Base-by-base conservation (phyloP, 1,139 yeast genomes). In the Geotrichum macrosporum region DNA sequence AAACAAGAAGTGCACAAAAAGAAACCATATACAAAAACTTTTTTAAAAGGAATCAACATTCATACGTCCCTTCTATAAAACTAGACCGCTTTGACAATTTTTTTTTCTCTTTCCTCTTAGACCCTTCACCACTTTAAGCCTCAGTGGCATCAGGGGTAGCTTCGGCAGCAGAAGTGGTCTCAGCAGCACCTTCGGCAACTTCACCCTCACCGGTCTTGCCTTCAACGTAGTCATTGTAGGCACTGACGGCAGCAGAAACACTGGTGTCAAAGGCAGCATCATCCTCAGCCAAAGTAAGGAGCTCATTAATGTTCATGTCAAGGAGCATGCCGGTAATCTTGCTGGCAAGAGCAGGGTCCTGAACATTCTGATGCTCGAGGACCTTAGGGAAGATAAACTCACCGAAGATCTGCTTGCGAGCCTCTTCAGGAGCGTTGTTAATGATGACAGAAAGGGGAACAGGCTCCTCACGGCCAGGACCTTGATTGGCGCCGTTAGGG, bases 301-400 rank as follows among this genome's bases (percentile, higher is more conserved):
- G 85, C 74, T 92, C 96, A 65, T 81, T 80, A 72, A 85, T 86
- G 66, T 88, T 94, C 80, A 92, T 82, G 68, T 89, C 96, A 68
- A 92, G 80, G 77, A 92, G 81, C 98, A 92, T 92, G 75, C 97
- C 98, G 60, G 99, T 92, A 68, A 92, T 88, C 78, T 89, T 92
- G 74, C 96, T 96, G 60, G 97, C 96, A 66, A 95, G 89, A 72
- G 87, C 96, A 55, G 86, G 86, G 66, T 86, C 95, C 62, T 76
- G 77, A 55, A 81, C 81, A 55, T 73, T 71, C 69, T 84, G 82
- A 66, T 92, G 85, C 60, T 89, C 81, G 59, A 84, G 82, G 65
- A 94, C 84, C 80, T 83, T 87, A 67, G 95, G 94, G 78, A 89
- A 94, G 67, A 94, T 78, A 68, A 88, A 95, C 78, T 92, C 97